Conservation (phyloP, 495 filamentous ascomycete genomes). For the Tuber umbilicatum region DNA sequence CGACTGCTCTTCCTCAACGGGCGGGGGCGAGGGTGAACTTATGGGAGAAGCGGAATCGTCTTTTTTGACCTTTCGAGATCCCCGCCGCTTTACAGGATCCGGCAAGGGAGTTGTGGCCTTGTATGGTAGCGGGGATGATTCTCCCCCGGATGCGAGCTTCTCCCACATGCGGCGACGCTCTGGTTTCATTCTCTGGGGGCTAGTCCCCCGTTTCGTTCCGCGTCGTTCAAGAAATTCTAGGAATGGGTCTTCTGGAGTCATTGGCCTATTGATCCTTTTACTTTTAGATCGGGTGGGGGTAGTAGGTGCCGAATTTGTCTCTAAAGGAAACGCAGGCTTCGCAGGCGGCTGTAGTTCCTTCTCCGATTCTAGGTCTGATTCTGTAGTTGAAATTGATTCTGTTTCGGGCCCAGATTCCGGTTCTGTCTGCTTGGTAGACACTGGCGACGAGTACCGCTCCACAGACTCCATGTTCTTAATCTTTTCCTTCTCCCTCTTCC, state of each 20-base stretch:
- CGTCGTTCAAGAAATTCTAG: slow-evolving; percentile 27
- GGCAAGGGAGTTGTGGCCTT: slow-evolving; percentile 29
- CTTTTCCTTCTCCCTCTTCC: slow-evolving; percentile 32
- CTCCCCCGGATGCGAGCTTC: background rate
- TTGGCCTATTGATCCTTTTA: slow-evolving; percentile 15
- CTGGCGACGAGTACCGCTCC: slow-evolving; percentile 22
- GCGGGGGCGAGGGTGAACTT: slow-evolving; percentile 20
- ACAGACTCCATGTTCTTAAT: slow-evolving; percentile 27
- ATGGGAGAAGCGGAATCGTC: slow-evolving; percentile 23
- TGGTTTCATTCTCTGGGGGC: slow-evolving; percentile 15
- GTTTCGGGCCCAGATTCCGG: slow-evolving; percentile 21
- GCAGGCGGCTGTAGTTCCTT: background rate
- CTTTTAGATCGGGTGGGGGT: slow-evolving; percentile 15
- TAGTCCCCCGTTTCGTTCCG: slow-evolving; percentile 30
- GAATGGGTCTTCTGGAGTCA: slow-evolving; percentile 32
- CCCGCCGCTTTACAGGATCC: slow-evolving; percentile 22
- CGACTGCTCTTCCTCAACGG: slow-evolving; percentile 15
- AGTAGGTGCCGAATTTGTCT: background rate
- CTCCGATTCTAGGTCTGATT: slow-evolving; percentile 24
- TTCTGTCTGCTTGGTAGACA: slow-evolving; percentile 14
- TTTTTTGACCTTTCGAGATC: slow-evolving; percentile 25
- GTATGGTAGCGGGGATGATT: background rate
- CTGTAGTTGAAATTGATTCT: slow-evolving; percentile 19
- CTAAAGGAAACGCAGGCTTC: background rate
- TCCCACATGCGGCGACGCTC: slow-evolving; percentile 5